These are phyloP conservation scores for Canariomyces notabilis DNA, from an alignment of 2,329 filamentous ascomycete species.

Conservation along the genomic window DNA sequence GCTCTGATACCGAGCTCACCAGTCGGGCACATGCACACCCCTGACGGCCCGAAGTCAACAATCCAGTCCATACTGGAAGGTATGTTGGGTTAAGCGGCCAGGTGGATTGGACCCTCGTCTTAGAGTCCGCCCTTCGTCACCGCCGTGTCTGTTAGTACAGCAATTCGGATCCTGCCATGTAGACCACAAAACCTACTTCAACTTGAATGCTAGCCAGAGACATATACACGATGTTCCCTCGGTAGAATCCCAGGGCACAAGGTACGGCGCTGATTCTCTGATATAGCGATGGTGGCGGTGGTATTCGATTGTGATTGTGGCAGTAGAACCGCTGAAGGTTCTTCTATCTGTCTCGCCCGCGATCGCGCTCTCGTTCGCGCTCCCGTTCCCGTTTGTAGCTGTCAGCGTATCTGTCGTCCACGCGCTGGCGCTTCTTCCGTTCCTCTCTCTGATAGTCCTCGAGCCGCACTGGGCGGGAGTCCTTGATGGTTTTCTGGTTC, in stretches of 20 bases:
- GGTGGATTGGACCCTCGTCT: too few relatives aligned
- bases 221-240: neutral
- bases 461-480: conserved; percentile 40
- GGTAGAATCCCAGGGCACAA: neutral
- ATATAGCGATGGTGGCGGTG: neutral
- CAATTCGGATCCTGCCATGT: too few relatives aligned
- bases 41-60: too few relatives aligned
- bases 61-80: too few relatives aligned
- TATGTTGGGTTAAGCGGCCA: too few relatives aligned
- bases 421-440: conserved; percentile 38
- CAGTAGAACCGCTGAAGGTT: neutral
- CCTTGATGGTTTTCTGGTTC: conserved; percentile 61
- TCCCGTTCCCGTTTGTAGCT: conserved; percentile 44
- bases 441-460: conserved; percentile 46
- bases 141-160: neutral
- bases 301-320: conserved; percentile 3
- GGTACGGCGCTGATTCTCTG: neutral
- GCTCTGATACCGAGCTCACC: too few relatives aligned
- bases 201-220: neutral
- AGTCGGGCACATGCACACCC: too few relatives aligned
- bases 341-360: conserved; percentile 15
- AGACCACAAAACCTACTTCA: conserved; percentile 2
- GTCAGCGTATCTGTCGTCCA: conserved; percentile 37
- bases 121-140: neutral
- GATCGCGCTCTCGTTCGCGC: conserved; percentile 34